These are phyloP conservation scores for Nectriaceae sp. DNA, from an alignment of 2,329 filamentous ascomycete genomes.

Conservation along the genomic window DNA sequence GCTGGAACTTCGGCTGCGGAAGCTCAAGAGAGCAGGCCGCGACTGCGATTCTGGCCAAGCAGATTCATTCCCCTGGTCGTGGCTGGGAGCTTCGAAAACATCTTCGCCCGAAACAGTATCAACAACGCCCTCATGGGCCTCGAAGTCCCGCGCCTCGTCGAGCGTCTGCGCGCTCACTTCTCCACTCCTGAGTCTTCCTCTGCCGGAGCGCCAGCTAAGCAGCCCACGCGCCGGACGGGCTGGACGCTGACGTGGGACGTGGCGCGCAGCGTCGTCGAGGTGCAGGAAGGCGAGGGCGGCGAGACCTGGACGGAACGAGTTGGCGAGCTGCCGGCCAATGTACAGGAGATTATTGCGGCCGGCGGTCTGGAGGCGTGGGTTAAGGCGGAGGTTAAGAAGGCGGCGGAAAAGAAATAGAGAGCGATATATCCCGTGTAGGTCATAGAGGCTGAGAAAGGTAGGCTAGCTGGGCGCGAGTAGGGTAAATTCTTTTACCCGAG, in stretches of 20 bases:
- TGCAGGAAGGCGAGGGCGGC: constrained; percentile 47
- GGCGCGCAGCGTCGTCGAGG: constrained; percentile 65
- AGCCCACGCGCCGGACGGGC: constrained; percentile 73
- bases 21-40: constrained; percentile 59
- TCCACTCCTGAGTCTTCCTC: too few relatives aligned
- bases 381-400: constrained; percentile 70
- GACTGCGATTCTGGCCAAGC: constrained; percentile 79
- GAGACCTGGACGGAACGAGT: constrained; percentile 78
- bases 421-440: too few relatives aligned
- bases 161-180: constrained; percentile 66
- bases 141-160: constrained; percentile 67
- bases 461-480: too few relatives aligned
- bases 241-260: constrained; percentile 86
- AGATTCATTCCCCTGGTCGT: constrained; percentile 82
- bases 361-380: constrained; percentile 84
- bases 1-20: constrained; percentile 82
- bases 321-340: constrained; percentile 77
- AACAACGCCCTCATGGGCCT: constrained; percentile 77
- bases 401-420: too few relatives aligned
- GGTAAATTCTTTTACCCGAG: too few relatives aligned
- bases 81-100: constrained; percentile 79
- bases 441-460: too few relatives aligned
- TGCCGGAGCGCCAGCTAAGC: constrained; percentile 28
- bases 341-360: constrained; percentile 78
- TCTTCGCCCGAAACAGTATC: constrained; percentile 77